Percentiles rank a stretch among this genome's conserved stretches.
Conservation (phyloP, 2,329 filamentous ascomycete genomes). For the Hymenoscyphus infarciens region DNA sequence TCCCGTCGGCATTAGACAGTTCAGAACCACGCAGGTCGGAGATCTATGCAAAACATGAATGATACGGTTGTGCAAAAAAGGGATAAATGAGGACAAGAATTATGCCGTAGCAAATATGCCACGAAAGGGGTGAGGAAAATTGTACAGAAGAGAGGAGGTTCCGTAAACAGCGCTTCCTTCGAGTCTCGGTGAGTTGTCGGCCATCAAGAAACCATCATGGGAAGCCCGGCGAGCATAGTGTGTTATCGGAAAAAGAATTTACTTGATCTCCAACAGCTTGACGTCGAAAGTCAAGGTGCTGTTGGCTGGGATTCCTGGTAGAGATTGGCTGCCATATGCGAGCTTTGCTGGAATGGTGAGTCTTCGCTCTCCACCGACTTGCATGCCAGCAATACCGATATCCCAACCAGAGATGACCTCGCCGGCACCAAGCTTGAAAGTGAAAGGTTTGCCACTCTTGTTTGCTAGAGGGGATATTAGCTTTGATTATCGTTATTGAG, state of each 20-base stretch:
- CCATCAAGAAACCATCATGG: conserved; percentile 12
- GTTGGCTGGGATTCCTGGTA: conserved; percentile 86
- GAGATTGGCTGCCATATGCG: conserved; percentile 81
- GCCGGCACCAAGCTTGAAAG: conserved; percentile 88
- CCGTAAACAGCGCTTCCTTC: conserved; percentile 16
- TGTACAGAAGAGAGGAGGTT: conserved; percentile 31
- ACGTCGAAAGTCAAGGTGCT: conserved; percentile 90
- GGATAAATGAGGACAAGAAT: conserved; percentile 19
- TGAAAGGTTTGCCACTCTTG: conserved; percentile 98
- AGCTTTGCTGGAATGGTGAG: conserved; percentile 83
- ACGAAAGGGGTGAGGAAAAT: conserved; percentile 25
- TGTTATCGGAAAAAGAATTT: conserved; percentile 36
- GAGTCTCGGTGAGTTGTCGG: conserved; percentile 17
- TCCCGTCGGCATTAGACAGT: conserved; percentile 27
- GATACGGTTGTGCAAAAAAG: conserved; percentile 16
- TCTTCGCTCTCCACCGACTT: conserved; percentile 87
- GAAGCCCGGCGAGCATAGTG: conserved; percentile 4
- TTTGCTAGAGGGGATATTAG: conserved; percentile 59
- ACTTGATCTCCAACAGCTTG: conserved; percentile 82
- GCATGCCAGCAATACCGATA: conserved; percentile 88
- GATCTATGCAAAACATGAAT: conserved; percentile 31
- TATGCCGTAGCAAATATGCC: conserved; percentile 20
- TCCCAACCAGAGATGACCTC: conserved; percentile 99
- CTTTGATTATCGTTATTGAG: conserved; percentile 20
- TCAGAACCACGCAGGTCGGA: conserved; percentile 34